These are phyloP conservation scores for Smithsoniella earleae DNA, from an alignment of 163 green algal genomes.

Conservation along the genomic window DNA sequence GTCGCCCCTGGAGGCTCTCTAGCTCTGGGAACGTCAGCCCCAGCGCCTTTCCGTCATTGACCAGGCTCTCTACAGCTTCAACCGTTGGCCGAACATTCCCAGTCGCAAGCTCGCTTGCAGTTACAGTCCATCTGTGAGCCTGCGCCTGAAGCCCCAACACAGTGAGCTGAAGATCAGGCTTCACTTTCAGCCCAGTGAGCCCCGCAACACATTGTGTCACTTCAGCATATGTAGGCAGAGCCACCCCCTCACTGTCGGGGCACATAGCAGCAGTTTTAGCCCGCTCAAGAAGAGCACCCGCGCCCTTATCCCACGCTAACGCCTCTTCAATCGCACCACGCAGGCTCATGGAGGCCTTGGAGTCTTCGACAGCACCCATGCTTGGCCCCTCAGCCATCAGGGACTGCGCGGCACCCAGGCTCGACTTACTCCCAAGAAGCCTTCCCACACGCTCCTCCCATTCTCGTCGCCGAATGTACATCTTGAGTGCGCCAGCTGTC, in stretches of 20 bases:
- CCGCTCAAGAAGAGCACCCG: neutral
- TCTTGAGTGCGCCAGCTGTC: neutral
- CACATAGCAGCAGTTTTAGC: neutral
- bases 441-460: neutral
- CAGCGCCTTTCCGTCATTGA: neutral
- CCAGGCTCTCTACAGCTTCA: neutral
- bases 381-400: neutral
- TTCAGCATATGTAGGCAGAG: neutral
- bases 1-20: neutral
- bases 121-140: neutral
- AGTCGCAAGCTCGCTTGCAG: neutral
- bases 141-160: neutral
- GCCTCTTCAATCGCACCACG: neutral
- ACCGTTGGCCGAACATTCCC: neutral
- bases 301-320: neutral
- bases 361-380: neutral
- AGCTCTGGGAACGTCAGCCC: neutral
- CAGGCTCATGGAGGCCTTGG: neutral
- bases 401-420: neutral
- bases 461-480: neutral
- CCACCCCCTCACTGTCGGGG: neutral
- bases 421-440: neutral
- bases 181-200: neutral
- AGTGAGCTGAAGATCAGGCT: neutral
- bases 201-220: neutral